Evolutionary conservation across 208 protist species (phyloP), one percentile per base, ranked within the genome.

Genomic region (Leishmania tropica): DNA sequence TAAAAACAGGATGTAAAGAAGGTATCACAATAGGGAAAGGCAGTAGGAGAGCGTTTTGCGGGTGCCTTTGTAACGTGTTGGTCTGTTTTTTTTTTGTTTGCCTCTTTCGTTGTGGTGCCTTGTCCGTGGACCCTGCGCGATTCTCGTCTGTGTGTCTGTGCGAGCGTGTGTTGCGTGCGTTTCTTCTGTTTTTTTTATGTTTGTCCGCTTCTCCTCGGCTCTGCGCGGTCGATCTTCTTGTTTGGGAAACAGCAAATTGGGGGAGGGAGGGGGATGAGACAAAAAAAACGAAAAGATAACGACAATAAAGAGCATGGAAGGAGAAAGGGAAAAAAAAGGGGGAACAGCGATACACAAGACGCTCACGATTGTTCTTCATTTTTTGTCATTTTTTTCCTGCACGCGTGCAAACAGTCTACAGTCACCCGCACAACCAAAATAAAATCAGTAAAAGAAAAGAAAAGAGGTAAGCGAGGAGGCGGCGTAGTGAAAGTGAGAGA

Each of bases 101-200:
- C 79, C 42, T 74, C 24, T 73, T 42, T 73, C 42, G 11, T 31
- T 73, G 15, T 17, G 4, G 67, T 48, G 40, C 24, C n/a, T 73
- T 73, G 35, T 31, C 11, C 21, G 67, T n/a, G 67, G 24, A 6
- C 17, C 76, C 54, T 51, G 35, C 47, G 10, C 53, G 2, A 73
- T 83, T n/a, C 40, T 35, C 4, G 35, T 64, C 17, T n/a, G 70
- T n/a, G 67, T 73, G 67, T 28, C 31, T 28, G 60, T 35, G 60
- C 60, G 60, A n/a, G 62, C n/a, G n/a, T 40, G 62, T 68, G 62
- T 68, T 8, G 62, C 35, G n/a, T 68, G 62, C 3, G 35, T 40
- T 40, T 71, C 35, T 73, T 45, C 71, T 74, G 28, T 54, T 62
- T 40, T 51, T 72, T 76, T 79, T 35, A 42, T 19, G n/a, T 76